Evolutionary conservation across 1,139 yeast genomes (phyloP), one percentile per base, ranked within the genome.

Genomic region (Yamadazyma trypodendri): DNA sequence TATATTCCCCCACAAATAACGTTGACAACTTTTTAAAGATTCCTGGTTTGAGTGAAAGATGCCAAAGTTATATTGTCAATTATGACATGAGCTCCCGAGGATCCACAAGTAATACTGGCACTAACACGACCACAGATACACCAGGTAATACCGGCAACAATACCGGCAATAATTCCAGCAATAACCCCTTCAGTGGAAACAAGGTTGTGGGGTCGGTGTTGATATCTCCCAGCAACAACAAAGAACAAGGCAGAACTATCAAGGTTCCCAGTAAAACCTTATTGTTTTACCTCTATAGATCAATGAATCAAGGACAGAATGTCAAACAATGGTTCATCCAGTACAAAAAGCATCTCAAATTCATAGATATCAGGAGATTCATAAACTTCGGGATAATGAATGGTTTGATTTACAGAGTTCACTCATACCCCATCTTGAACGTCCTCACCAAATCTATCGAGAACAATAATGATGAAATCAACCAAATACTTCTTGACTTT

Each of bases 1-100:
- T 84, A 16, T 94, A 94, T 62, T 95, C 97, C 0, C 88, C 95
- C 6, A 88, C 97, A 0, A 82, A 94, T 31, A 75, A 77, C 36
- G 77, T 94, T 25, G 80, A 84, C 2, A 63, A 70, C 34, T 86
- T 94, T 50, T 65, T 87, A 34, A 73, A 75, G 33, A 80, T 81
- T 42, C 72, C 75, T 6, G 72, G 73, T 1, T 72, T 89, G 75
- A 85, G 90, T n/a, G 75, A 77, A 20, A 94, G 88, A 47, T 90
- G 97, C 55, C 96, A 87, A 55, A 79, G 83, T 1, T 90, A 88
- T 55, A 89, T 89, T 2, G 67, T 79, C 3, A 58, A 69, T 21
- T 47, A 44, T 31, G 56, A 51, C 11, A 42, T 40, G 36, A 35
- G 24, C 12, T 11, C 28, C 3, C 14, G 28, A 15, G 16, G 12